A percentile compares a stretch with the other conserved stretches of the same genome.
phyloP scores from a whole-genome alignment of 768 basidiomycete species.

The Postia placenta region DNA sequence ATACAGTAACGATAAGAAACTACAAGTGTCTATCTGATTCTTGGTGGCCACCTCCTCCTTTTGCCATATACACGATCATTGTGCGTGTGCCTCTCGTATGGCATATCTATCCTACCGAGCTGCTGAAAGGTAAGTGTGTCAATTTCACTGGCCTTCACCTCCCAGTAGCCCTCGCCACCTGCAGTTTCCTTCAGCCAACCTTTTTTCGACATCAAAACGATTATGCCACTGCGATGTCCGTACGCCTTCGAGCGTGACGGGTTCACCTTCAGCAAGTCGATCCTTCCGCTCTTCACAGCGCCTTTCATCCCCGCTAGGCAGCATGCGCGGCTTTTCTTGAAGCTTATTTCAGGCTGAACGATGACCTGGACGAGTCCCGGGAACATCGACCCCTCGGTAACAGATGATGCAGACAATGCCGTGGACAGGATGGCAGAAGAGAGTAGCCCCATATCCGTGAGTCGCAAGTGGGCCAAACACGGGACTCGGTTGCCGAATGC shows the following conservation, averaged over 20 bases:
- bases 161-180: slow-evolving; percentile 1
- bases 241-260: no score
- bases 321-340: neutral
- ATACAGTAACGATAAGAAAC: no score
- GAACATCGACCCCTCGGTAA: neutral
- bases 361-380: neutral
- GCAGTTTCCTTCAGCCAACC: slow-evolving; percentile 1
- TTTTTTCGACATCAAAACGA: neutral
- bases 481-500: neutral
- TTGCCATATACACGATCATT: no score
- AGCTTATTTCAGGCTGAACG: neutral
- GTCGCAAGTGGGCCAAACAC: neutral
- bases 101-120: no score
- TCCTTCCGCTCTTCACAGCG: neutral
- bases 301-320: neutral
- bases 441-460: neutral
- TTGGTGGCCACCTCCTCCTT: no score
- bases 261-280: neutral
- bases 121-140: neutral
- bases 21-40: no score
- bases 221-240: neutral
- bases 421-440: neutral
- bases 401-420: neutral
- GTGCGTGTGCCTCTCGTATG: no score
- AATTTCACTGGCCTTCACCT: neutral